Evolutionary conservation across 805 yeast genomes (phyloP), one percentile per base, ranked within the genome.

Genomic region (Tetrapisispora fleetii): DNA sequence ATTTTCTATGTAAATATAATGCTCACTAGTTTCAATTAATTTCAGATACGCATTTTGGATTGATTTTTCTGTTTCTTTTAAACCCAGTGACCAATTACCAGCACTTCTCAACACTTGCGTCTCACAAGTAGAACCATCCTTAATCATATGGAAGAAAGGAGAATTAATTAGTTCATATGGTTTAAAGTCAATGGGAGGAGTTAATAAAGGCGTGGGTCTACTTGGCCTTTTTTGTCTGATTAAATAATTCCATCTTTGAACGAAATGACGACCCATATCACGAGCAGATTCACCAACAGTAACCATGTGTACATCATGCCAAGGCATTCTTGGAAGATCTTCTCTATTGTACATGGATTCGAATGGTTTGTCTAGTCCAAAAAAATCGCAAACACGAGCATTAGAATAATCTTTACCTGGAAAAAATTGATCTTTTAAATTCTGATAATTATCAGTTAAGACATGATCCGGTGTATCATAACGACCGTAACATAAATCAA

Each of bases 291-390:
- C 95, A 14, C 99, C 99, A 2, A 90, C 79, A 1, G 95, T 81
- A 69, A 89, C 80, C 95, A 90, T 93, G 56, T 93, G 98, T 37
- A 93, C 87, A 74, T 93, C 99, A 66, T 93, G 99, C 99, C 99
- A 93, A 10, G 99, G 99, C 99, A 93, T 93, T 58, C 99, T 78
- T 2, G 99, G 98, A 19, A 78, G 75, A 18, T 65, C 65, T 16
- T 76, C 71, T 51, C 99, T 76, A 64, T 93, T 95, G 60, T 88
- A 88, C 93, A 91, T 84, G 21, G 87, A 86, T 45, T 87, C 95
- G 59, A 82, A 88, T 2, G 99, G 98, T 56, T 81, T 79, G 53
- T 89, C 87, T 50, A 93, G 73, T 3, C 76, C 82, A 59, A 64
- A 77, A 63, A 93, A 93, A 64, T 93, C 99, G 58, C 83, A 83